A percentile compares a stretch with the other conserved stretches of the same genome.
Conservation (phyloP, 2,329 filamentous ascomycete species). For the Paecilomyces fulvus region DNA sequence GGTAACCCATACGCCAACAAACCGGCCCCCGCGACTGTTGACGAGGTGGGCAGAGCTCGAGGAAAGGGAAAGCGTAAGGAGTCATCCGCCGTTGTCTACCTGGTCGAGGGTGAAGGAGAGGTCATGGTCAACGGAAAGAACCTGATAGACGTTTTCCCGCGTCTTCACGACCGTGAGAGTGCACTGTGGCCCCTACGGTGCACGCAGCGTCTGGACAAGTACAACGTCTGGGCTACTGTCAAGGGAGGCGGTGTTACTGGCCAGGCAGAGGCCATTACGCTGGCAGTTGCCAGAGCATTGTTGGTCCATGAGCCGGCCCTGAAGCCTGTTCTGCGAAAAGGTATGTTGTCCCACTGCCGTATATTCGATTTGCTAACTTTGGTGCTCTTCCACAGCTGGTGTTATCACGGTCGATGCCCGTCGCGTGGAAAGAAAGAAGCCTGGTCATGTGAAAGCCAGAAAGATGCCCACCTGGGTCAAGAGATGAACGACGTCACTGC, state of each 20-base stretch:
- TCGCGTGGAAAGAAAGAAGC: constrained; percentile 96
- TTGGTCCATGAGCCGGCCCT: constrained; percentile 85
- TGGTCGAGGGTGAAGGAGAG: constrained; percentile 90
- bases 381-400: constrained; percentile 56
- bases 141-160: constrained; percentile 72
- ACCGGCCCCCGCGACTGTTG: constrained; percentile 55
- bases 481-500: constrained; percentile 38
- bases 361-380: constrained; percentile 10
- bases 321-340: constrained; percentile 78
- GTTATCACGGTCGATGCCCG: constrained; percentile 85
- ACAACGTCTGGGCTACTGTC: constrained; percentile 86
- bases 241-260: constrained; percentile 85
- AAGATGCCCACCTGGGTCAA: constrained; percentile 99
- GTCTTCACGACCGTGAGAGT: constrained; percentile 89
- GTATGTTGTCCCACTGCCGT: constrained; percentile 48
- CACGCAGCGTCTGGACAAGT: constrained; percentile 81
- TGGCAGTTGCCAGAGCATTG: constrained; percentile 82
- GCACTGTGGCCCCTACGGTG: constrained; percentile 83
- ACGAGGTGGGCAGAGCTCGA: constrained; percentile 67
- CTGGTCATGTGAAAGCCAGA: constrained; percentile 88
- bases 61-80: constrained; percentile 83
- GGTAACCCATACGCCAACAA: constrained; percentile 62
- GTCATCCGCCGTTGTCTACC: constrained; percentile 71
- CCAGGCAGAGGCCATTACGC: constrained; percentile 86
- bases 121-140: constrained; percentile 82